Conservation (phyloP, 2,329 filamentous ascomycete genomes). For the Microascus cirrosus region DNA sequence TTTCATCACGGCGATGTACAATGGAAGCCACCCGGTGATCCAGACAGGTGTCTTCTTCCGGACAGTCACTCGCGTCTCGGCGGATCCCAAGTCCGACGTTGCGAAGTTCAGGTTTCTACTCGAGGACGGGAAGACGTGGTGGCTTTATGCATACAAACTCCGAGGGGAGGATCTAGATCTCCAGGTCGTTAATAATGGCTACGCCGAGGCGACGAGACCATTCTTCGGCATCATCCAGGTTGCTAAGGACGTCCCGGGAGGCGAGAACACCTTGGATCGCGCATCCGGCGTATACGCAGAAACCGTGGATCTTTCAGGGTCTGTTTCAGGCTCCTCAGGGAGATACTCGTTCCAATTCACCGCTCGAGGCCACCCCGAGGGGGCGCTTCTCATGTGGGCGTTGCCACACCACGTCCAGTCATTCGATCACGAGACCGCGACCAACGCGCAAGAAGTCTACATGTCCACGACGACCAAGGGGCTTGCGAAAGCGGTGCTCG, state of each 20-base stretch:
- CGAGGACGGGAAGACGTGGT: slow-evolving; percentile 65
- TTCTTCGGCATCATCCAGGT: slow-evolving; percentile 78
- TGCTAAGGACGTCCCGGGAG: slow-evolving; percentile 51
- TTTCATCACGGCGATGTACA: slow-evolving; percentile 71
- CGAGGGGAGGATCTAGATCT: slow-evolving; percentile 54
- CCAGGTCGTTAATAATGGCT: slow-evolving; percentile 52
- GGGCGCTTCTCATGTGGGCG: slow-evolving; percentile 70
- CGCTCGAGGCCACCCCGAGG: slow-evolving; percentile 52
- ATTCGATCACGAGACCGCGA: slow-evolving; percentile 49
- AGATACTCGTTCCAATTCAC: slow-evolving; percentile 63
- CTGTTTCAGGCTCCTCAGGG: slow-evolving; percentile 45
- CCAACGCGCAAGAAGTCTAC: slow-evolving; percentile 41
- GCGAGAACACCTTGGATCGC: slow-evolving; percentile 61
- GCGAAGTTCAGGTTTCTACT: slow-evolving; percentile 67
- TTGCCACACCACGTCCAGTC: slow-evolving; percentile 76
- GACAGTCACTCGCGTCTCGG: slow-evolving; percentile 46
- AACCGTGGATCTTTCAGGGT: slow-evolving; percentile 52
- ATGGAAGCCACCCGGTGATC: slow-evolving; percentile 57
- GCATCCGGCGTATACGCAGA: slow-evolving; percentile 66
- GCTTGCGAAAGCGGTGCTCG: slow-evolving; percentile 58
- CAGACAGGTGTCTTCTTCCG: slow-evolving; percentile 67
- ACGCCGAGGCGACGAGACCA: slow-evolving; percentile 50
- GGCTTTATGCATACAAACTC: slow-evolving; percentile 61
- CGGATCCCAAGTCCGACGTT: slow-evolving; percentile 50
- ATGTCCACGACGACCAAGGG: slow-evolving; percentile 83